A percentile compares a stretch with the other conserved stretches of the same genome.
phyloP scores from a whole-genome alignment of 2,329 filamentous ascomycete genomes.

The Ilyonectria robusta region DNA sequence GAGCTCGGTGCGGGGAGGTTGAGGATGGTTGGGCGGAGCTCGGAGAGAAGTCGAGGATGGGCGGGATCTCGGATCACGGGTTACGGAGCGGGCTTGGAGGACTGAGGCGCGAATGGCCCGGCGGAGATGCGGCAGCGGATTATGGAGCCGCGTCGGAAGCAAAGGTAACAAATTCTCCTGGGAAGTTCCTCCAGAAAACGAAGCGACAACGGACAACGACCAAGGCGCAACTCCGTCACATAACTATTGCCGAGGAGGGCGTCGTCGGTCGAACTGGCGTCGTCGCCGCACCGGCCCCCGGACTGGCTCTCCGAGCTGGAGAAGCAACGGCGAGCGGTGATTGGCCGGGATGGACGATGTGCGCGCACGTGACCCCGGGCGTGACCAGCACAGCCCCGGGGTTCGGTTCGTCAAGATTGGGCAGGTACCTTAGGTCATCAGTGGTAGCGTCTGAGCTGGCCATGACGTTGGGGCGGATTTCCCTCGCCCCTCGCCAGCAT shows the following conservation, averaged over 20 bases:
- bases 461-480: slow-evolving; percentile 26
- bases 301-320: slow-evolving; percentile 37
- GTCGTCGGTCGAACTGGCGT: slow-evolving; percentile 26
- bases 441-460: slow-evolving; percentile 13
- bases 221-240: slow-evolving; percentile 27
- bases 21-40: slow-evolving; percentile 21
- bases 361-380: slow-evolving; percentile 33
- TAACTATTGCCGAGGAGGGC: slow-evolving; percentile 32
- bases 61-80: slow-evolving; percentile 35
- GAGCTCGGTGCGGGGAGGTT: slow-evolving; percentile 12
- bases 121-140: background rate
- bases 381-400: slow-evolving; percentile 12
- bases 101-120: background rate
- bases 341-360: slow-evolving; percentile 9
- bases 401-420: slow-evolving; percentile 8
- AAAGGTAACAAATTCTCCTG: background rate
- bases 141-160: background rate
- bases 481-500: slow-evolving; percentile 27
- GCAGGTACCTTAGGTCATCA: slow-evolving; percentile 30
- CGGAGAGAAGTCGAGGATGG: slow-evolving; percentile 3
- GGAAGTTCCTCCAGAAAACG: background rate
- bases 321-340: slow-evolving; percentile 36
- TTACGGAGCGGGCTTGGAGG: slow-evolving; percentile 18
- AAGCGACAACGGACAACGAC: slow-evolving; percentile 22
- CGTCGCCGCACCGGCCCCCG: slow-evolving; percentile 39